These are phyloP conservation scores for Phaeoacremonium minimum DNA, from an alignment of 2,329 filamentous ascomycete species.

Conservation along the genomic window DNA sequence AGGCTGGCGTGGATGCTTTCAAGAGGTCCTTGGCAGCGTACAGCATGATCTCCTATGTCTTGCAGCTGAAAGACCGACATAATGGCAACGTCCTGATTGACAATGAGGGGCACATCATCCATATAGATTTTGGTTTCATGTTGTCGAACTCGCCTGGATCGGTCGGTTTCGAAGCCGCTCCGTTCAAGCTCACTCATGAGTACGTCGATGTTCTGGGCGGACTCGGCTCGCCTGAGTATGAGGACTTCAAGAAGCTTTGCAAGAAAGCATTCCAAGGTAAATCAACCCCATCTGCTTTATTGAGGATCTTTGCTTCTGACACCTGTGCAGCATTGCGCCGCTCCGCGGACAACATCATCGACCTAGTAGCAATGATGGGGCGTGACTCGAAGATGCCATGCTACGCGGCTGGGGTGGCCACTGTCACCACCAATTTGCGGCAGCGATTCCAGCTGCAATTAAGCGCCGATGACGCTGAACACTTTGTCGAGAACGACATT, in stretches of 20 bases:
- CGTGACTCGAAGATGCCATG: constrained; percentile 81
- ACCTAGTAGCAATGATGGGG: constrained; percentile 81
- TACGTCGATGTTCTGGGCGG: constrained; percentile 82
- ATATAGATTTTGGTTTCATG: constrained; percentile 91
- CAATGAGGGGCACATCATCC: constrained; percentile 80
- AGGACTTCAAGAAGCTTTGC: constrained; percentile 73
- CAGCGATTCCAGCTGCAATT: constrained; percentile 79
- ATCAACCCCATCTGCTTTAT: constrained; percentile 13
- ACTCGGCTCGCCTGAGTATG: constrained; percentile 63
- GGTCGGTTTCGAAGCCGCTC: constrained; percentile 81
- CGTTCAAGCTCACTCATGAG: constrained; percentile 78
- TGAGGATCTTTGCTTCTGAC: constrained; percentile 11
- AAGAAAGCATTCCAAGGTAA: constrained; percentile 78
- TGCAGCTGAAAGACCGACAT: constrained; percentile 82
- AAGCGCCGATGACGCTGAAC: constrained; percentile 76
- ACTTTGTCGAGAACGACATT: constrained; percentile 75
- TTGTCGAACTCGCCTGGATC: constrained; percentile 80
- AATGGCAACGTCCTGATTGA: constrained; percentile 86
- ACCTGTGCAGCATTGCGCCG: constrained; percentile 58
- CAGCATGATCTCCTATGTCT: constrained; percentile 77
- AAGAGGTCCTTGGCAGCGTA: constrained; percentile 79
- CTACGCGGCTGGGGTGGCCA: constrained; percentile 68
- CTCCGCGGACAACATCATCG: constrained; percentile 76
- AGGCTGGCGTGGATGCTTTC: constrained; percentile 71
- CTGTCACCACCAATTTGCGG: constrained; percentile 64